Base-by-base conservation (phyloP, 345 rosid species). In the Streptanthus diversifolius region DNA sequence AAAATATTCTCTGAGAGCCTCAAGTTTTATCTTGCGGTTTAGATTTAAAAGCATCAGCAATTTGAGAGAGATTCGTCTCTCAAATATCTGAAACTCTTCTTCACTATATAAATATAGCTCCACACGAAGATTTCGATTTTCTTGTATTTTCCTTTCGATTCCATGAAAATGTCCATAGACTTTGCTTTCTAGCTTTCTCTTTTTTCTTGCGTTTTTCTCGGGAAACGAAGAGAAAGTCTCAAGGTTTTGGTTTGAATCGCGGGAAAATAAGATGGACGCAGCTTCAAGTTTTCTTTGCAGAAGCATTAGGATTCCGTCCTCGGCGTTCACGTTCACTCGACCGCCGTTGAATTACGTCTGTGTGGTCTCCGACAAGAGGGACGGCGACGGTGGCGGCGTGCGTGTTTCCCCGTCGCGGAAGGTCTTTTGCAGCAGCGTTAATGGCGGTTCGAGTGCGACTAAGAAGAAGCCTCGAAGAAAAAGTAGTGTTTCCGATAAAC, bases 381-480 rank as follows among this genome's bases (percentile, higher is more conserved):
- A 74, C 43, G 15, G 56, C 33, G 73, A 76, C 45, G 14, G 63
- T 19, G 73, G 55, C 33, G 22, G 45, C 54, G 47, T 19, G 76
- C 73, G 74, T 12, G 66, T 63, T 17, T 65, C 64, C 36, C 77
- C 57, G 17, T 41, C 75, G 22, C 64, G 61, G 40, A 80, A 53
- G 18, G 60, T 80, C 35, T 25, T 70, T 61, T 70, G 73, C 71
- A 65, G 66, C 53, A 77, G 65, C 61, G 73, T 67, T 61, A 72
- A 11, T 47, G 51, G 76, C 32, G 75, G 72, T 43, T 66, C 75
- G 2, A 71, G 33, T 61, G 70, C 74, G 30, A 57, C 75, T 36
- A 84, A 77, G 84, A 86, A 77, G 77, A 86, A 80, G 77, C 75
- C 79, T n/a, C 53, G 71, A 7, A 67, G 51, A 15, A 86, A 78